Percentiles rank a stretch among this genome's conserved stretches.
Conservation (phyloP, 1,139 yeast genomes). For the Saccharomyces hybrid region DNA sequence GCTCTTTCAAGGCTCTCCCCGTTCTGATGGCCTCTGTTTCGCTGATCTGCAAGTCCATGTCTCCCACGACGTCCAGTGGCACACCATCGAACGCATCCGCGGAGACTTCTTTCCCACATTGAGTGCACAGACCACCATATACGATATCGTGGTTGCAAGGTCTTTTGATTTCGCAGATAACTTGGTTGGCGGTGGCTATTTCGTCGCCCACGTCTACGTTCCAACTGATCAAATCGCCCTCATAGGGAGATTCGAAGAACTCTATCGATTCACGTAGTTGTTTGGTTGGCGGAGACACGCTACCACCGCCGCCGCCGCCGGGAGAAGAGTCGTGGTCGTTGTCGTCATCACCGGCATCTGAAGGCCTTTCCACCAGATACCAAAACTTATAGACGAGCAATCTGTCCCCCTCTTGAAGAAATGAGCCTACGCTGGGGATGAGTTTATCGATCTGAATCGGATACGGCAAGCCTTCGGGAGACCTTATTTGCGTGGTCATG, state of each 20-base stretch:
- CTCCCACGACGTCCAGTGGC: constrained; percentile 63
- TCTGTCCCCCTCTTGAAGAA: constrained; percentile 27
- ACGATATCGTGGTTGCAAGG: constrained; percentile 92
- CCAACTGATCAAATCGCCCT: constrained; percentile 54
- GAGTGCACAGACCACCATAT: constrained; percentile 90
- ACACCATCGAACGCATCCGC: constrained; percentile 60
- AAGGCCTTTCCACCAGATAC: constrained; percentile 29
- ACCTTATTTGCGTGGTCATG: constrained; percentile 29
- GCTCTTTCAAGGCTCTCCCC: constrained; percentile 58
- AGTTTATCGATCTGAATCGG: constrained; percentile 31
- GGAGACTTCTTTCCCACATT: constrained; percentile 82
- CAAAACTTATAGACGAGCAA: constrained; percentile 31
- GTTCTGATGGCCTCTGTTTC: constrained; percentile 80
- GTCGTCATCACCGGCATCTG: constrained; percentile 2
- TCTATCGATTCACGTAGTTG: constrained; percentile 26
- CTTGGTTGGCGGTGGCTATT: constrained; percentile 43
- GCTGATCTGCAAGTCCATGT: constrained; percentile 77
- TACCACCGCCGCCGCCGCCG: too few species aligned
- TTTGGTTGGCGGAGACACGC: constrained; percentile 11
- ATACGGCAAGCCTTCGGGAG: constrained; percentile 31
- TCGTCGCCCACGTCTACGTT: constrained; percentile 52
- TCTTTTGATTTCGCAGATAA: constrained; percentile 55
- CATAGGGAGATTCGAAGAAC: constrained; percentile 70
- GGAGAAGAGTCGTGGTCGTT: neutral
- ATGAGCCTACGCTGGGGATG: constrained; percentile 24